Percentiles rank a stretch among this genome's conserved stretches.
These are phyloP conservation scores for Fraxinus sp. DNA, from an alignment of 305 asterid species.

Conservation along the genomic window DNA sequence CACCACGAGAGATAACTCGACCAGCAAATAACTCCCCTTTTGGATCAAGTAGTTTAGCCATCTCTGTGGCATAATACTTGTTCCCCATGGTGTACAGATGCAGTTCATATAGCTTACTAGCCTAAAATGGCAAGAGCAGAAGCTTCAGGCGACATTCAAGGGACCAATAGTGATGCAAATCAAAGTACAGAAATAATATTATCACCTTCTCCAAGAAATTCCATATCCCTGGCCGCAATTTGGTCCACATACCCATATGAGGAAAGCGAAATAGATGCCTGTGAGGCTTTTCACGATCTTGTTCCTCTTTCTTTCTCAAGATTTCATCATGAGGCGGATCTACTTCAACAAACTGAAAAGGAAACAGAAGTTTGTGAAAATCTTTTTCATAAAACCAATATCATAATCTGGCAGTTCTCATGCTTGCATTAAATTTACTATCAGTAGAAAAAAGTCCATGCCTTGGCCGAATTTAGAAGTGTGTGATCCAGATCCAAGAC, in stretches of 20 bases:
- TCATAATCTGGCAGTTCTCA: neutral
- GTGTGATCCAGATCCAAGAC: conserved; percentile 98
- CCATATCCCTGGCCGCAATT: conserved; percentile 98
- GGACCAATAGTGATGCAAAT: conserved; percentile 13
- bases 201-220: conserved; percentile 88
- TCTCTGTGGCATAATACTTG: conserved; percentile 93
- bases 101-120: conserved; percentile 82
- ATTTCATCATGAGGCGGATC: conserved; percentile 78
- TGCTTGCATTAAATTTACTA: neutral
- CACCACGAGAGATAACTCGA: conserved; percentile 89
- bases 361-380: conserved; percentile 25
- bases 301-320: conserved; percentile 90
- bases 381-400: conserved; percentile 1
- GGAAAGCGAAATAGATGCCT: conserved; percentile 88
- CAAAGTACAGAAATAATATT: neutral
- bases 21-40: conserved; percentile 92
- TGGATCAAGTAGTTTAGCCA: conserved; percentile 98
- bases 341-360: conserved; percentile 80
- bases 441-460: conserved; percentile 25
- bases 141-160: conserved; percentile 18
- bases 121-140: conserved; percentile 45
- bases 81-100: conserved; percentile 98
- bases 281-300: conserved; percentile 75
- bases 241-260: conserved; percentile 99
- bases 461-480: conserved; percentile 96